Percentiles rank a stretch among this genome's conserved stretches.
These are phyloP conservation scores for Fusarium sp. DNA, from an alignment of 2,329 filamentous ascomycete genomes.

Conservation along the genomic window DNA sequence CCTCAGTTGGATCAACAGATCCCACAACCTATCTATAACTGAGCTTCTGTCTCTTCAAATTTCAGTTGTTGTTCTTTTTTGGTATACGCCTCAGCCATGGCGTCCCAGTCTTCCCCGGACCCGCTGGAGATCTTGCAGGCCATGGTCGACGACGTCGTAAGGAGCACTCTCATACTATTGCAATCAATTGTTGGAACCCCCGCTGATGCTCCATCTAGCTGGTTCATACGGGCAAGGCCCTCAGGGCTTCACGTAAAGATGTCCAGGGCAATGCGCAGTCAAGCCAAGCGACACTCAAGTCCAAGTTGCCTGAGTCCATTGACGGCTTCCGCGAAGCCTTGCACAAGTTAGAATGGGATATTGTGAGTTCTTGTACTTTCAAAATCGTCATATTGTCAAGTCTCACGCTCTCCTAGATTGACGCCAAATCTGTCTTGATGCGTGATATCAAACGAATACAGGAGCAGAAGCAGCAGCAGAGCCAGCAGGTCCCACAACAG, in stretches of 20 bases:
- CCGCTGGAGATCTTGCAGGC: conserved; percentile 63
- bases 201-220: conserved; percentile 56
- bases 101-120: conserved; percentile 52
- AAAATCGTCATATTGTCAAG: neutral
- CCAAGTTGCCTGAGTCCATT: conserved; percentile 62
- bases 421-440: conserved; percentile 66
- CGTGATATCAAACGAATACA: conserved; percentile 63
- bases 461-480: conserved; percentile 47
- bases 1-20: neutral
- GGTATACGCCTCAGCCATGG: conserved; percentile 43
- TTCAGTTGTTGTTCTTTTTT: neutral
- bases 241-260: conserved; percentile 63
- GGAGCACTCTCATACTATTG: conserved; percentile 42
- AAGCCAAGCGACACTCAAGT: conserved; percentile 51
- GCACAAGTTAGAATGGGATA: conserved; percentile 68
- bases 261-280: conserved; percentile 55
- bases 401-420: conserved; percentile 48
- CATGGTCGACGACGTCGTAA: conserved; percentile 67
- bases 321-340: conserved; percentile 64
- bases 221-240: conserved; percentile 69
- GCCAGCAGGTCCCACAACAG: conserved; percentile 32
- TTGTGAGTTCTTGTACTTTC: conserved; percentile 57
- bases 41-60: neutral
- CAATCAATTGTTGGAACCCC: neutral
- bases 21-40: neutral